A percentile compares a stretch with the other conserved stretches of the same genome.
phyloP scores from a whole-genome alignment of 1,139 yeast species.

The Torulaspora globosa region DNA sequence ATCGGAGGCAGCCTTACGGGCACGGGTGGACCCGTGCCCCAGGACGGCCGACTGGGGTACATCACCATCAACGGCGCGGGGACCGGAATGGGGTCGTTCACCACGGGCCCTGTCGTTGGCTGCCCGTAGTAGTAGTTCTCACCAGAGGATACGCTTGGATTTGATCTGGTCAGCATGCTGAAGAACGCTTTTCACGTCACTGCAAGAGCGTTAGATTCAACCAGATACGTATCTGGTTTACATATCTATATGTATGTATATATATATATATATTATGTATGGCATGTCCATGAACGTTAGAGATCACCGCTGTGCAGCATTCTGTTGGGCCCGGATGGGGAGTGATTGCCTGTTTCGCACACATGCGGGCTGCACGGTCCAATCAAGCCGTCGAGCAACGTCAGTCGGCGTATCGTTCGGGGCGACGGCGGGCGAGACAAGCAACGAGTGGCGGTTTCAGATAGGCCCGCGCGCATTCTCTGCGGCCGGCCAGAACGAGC shows the following conservation, averaged over 20 bases:
- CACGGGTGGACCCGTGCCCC: background rate
- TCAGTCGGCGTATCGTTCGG: too few species aligned
- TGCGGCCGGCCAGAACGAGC: too few species aligned
- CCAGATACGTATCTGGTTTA: background rate
- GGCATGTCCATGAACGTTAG: background rate
- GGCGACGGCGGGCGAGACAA: too few species aligned
- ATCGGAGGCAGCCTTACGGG: constrained; percentile 6
- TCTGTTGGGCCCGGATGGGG: background rate
- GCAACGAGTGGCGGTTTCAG: background rate
- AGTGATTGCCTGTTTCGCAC: background rate
- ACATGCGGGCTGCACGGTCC: background rate
- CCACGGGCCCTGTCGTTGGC: background rate
- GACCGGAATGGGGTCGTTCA: background rate
- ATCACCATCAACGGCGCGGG: constrained; percentile 4
- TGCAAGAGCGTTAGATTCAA: too few species aligned
- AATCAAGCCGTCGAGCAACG: too few species aligned
- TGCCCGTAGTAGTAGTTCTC: background rate
- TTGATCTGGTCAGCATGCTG: constrained; percentile 1
- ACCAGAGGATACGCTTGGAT: background rate
- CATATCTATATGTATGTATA: background rate
- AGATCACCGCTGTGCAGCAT: constrained; percentile 3
- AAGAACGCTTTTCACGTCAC: too few species aligned
- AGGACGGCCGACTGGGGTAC: background rate
- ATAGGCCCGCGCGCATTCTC: background rate
- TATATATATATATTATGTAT: background rate